Base-by-base conservation (phyloP, 2,329 filamentous ascomycete genomes). In the Scleromitrula shiraiana region DNA sequence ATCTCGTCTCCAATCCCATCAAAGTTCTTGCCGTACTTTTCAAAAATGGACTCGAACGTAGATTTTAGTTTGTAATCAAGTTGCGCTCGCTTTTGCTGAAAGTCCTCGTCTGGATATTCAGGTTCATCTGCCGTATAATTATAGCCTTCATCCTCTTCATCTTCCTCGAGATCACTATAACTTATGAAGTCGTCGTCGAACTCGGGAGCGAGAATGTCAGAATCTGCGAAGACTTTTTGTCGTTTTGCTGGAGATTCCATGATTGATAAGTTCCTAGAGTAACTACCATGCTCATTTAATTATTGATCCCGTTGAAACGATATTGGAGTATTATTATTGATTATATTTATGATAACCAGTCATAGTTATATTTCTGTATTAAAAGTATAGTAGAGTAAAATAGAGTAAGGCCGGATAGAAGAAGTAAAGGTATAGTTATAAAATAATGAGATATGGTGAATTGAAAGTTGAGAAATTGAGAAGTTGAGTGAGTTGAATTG, bases 31-130 rank as follows among this genome's bases (percentile, higher is more conserved):
- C 76, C 82, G 64, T 95, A 96, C 65, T 95, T 96, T 52, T 84
- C 78, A 63, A 95, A 95, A 47, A 97, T 95, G 48, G 78, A 72
- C 62, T 95, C 89, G 64, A 95, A 93, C 5, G 81, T 81, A n/a
- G 80, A 82, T 64, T 93, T 91, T 33, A 95, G 76, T 50, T 80
- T 81, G 53, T 74, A 70, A 53, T 87, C 82, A 49, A 88, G 85
- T 46, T 75, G 74, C 41, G 78, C 75, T 54, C 85, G 77, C 40
- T 77, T 80, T 51, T 76, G 70, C 38, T 80, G 72, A 14, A 88
- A 68, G 47, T 80, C 74, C 52, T 74, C 72, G 43, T 74, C 70
- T 14, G 76, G 71, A 50, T 73, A 70, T 36, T 67, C 66, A 48
- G 51, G 44, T 15, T 51, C 52, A 19, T 53, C 47, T 2, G 48